phyloP scores from a whole-genome alignment of 257 asterid species.

The Thymus quinquecostatus region DNA sequence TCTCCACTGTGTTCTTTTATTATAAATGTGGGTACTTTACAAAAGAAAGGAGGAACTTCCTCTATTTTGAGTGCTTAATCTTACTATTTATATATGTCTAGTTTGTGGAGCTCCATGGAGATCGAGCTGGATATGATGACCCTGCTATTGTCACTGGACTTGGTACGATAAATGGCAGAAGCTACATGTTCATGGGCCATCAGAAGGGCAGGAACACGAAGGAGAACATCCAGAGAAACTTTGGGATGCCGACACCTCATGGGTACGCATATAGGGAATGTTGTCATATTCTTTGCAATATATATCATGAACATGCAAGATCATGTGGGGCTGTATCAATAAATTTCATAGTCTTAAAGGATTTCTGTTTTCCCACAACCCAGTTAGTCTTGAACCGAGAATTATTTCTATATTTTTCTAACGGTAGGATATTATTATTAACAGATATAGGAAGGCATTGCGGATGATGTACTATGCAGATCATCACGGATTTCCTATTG shows the following conservation, averaged over 20 bases:
- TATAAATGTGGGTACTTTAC: background rate
- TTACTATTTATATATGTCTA: constrained; percentile 34
- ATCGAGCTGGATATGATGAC: constrained; percentile 93
- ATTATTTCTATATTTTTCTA: constrained; percentile 14
- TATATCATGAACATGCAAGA: constrained; percentile 19
- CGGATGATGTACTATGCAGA: constrained; percentile 97
- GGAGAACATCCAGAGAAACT: constrained; percentile 86
- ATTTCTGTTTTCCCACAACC: constrained; percentile 7
- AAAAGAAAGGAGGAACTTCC: constrained; percentile 19
- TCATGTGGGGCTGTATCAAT: background rate
- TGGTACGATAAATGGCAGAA: constrained; percentile 80
- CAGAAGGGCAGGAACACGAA: constrained; percentile 92
- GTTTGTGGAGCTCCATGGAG: constrained; percentile 98
- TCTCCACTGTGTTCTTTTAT: constrained; percentile 4
- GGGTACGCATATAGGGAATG: constrained; percentile 57
- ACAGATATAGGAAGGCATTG: constrained; percentile 90
- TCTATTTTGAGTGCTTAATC: constrained; percentile 12
- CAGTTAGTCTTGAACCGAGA: constrained; percentile 9
- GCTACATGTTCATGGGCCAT: constrained; percentile 93
- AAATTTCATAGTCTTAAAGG: background rate
- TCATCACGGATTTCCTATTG: constrained; percentile 88
- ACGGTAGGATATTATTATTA: constrained; percentile 31
- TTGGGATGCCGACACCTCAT: constrained; percentile 99
- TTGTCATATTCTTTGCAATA: background rate
- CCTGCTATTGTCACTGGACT: constrained; percentile 91